Conservation (phyloP, 768 basidiomycete species). For the Saitozyma podzolica region DNA sequence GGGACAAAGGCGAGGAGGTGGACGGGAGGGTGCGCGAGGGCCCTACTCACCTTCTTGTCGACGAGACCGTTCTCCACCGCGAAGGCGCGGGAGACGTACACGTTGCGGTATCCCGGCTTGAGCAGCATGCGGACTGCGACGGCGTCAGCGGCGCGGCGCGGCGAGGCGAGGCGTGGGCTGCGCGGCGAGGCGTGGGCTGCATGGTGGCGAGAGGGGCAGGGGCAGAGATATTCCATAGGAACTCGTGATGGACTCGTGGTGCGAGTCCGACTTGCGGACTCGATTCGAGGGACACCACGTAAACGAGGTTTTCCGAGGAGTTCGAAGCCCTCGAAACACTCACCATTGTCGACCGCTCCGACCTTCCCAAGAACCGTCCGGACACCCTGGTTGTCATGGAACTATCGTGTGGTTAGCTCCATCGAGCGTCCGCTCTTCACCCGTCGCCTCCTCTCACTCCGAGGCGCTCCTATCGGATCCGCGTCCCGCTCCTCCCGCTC, state of each 20-base stretch:
- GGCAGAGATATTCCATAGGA: not conserved
- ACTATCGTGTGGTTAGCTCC: slow-evolving; percentile 51
- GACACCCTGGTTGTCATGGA: slow-evolving; percentile 89
- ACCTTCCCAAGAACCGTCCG: slow-evolving; percentile 87
- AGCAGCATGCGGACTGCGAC: slow-evolving; percentile 82
- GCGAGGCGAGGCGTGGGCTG: too few relatives aligned
- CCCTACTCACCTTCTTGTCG: slow-evolving; percentile 63
- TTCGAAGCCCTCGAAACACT: slow-evolving; percentile 33
- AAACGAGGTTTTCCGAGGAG: too few relatives aligned
- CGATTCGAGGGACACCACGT: too few relatives aligned
- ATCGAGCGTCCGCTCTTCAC: not conserved
- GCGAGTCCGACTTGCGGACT: too few relatives aligned
- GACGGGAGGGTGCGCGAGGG: too few relatives aligned
- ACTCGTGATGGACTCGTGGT: not conserved
- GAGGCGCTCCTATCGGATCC: too few relatives aligned
- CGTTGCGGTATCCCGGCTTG: slow-evolving; percentile 85
- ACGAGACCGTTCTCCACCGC: slow-evolving; percentile 85
- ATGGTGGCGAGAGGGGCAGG: too few relatives aligned
- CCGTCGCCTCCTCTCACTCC: not conserved
- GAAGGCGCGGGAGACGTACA: slow-evolving; percentile 93
- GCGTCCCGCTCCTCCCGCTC: too few relatives aligned
- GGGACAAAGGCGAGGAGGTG: too few relatives aligned
- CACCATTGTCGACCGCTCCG: slow-evolving; percentile 84
- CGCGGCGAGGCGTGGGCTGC: too few relatives aligned
- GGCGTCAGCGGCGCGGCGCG: not conserved